These are phyloP conservation scores for Trichophyton simii DNA, from an alignment of 2,329 filamentous ascomycete species.

Conservation along the genomic window DNA sequence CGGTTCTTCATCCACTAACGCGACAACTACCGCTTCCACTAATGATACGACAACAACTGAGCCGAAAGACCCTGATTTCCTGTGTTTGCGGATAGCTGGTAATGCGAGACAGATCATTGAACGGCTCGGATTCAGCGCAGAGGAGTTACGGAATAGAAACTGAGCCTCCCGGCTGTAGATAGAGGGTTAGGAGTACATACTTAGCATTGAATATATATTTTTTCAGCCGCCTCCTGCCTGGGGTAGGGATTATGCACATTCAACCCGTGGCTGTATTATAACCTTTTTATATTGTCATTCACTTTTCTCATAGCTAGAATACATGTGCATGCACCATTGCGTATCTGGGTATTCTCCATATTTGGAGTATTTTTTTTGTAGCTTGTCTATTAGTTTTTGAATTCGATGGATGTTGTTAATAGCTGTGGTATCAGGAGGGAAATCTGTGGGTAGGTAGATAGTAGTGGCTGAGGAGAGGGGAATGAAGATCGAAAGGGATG, in stretches of 20 bases:
- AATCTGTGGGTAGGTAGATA: not conserved
- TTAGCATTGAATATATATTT: too few relatives aligned
- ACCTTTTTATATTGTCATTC: not conserved
- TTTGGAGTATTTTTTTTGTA: not conserved
- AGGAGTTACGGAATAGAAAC: not conserved
- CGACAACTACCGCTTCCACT: too few relatives aligned
- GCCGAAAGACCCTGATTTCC: conserved; percentile 12
- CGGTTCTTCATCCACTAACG: not conserved
- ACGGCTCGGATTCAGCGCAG: conserved; percentile 13
- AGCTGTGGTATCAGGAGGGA: not conserved
- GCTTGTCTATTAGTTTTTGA: not conserved
- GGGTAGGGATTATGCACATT: too few relatives aligned
- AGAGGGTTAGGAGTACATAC: too few relatives aligned
- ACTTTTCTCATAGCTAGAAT: not conserved
- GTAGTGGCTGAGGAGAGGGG: not conserved
- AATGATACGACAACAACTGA: not conserved
- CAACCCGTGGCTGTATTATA: too few relatives aligned
- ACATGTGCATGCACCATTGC: not conserved
- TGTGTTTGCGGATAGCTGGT: conserved; percentile 19
- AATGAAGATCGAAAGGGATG: too few relatives aligned
- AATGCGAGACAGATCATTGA: conserved; percentile 17
- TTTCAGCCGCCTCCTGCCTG: too few relatives aligned
- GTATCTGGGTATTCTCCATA: not conserved
- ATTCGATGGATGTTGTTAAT: not conserved
- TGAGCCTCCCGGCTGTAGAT: not conserved